Base-by-base conservation (phyloP, 306 rosid species). In the Macrotyloma uniflorum region DNA sequence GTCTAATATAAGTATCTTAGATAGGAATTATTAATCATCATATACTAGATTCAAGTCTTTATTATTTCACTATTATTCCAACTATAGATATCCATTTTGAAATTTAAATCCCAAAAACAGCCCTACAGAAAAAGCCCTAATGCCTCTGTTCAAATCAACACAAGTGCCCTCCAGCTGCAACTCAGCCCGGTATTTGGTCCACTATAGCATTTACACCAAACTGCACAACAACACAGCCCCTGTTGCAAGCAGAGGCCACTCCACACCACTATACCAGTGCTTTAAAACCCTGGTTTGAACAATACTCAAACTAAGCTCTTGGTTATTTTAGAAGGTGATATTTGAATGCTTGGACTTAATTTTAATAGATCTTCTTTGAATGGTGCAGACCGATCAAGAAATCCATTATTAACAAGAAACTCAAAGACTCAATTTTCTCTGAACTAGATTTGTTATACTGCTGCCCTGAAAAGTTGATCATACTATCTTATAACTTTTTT, bases 341-440 rank as follows among this genome's bases (percentile, higher is more conserved):
- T 30, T 74, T 66, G 53, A 74, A 66, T 15, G 45, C 26, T 45
- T 32, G 24, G 54, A 67, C 53, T 40, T 51, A 36, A 15, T 53
- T 79, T 73, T 19, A 38, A 65, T 53, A 40, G 6, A 65, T 30
- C 42, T 24, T 28, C 20, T 3, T 5, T 2, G 8, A 67, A n/a
- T 5, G 36, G 32, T 28, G 53, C 46, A 28, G 74, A 51, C 18
- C 16, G 3, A 76, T 38, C 57, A 67, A 51, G 42, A 53, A 38
- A 18, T 46, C n/a, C 55, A 71, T 36, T 24, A 30, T 12, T 79
- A 70, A 23, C 2, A 42, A 70, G 58, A 50, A 58, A 70, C 49
- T 20, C 8, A 33, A 53, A 20, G 46, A 61, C 42, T 59, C 53
- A 35, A 79, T 47, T 46, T 33, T 33, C 53, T 47, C 45, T 23